Conservation (phyloP, 208 protist genomes). For the Wallacemonas sp. region DNA sequence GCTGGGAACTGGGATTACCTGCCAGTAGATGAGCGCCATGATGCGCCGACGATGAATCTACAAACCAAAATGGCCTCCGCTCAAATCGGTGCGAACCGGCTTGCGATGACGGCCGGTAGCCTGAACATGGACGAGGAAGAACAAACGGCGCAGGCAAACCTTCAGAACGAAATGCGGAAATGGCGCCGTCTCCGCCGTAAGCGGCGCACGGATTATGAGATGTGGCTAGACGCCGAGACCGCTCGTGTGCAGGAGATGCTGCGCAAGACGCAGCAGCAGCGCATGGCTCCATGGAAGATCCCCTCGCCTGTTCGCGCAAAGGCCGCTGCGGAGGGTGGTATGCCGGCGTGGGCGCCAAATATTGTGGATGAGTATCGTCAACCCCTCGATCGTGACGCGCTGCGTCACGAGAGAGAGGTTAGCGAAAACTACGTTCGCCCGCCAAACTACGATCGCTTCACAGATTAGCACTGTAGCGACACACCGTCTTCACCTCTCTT, state of each 20-base stretch:
- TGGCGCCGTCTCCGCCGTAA: conserved; percentile 55
- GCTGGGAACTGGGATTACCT: conserved; percentile 88
- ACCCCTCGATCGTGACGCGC: conserved; percentile 69
- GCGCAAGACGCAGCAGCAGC: conserved; percentile 31
- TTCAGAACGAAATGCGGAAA: conserved; percentile 67
- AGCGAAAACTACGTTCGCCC: conserved; percentile 56
- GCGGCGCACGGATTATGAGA: conserved; percentile 67
- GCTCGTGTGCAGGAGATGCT: conserved; percentile 56
- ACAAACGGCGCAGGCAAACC: conserved; percentile 46
- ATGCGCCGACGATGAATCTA: conserved; percentile 34
- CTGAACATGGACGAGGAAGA: conserved; percentile 86
- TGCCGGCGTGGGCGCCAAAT: conserved; percentile 82
- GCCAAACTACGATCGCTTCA: conserved; percentile 39
- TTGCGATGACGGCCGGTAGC: conserved; percentile 45
- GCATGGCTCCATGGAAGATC: conserved; percentile 46
- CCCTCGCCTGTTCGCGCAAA: conserved; percentile 8
- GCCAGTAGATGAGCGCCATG: conserved; percentile 31
- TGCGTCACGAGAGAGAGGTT: conserved; percentile 61
- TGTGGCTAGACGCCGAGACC: conserved; percentile 85
- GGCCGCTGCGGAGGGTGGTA: conserved; percentile 16
- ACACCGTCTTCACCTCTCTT: too few relatives aligned
- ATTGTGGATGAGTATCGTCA: conserved; percentile 90
- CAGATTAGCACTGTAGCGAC: too few relatives aligned
- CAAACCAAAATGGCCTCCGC: conserved; percentile 55
- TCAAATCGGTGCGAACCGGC: conserved; percentile 74